Percentiles rank a stretch among this genome's conserved stretches.
Evolutionary conservation across 805 yeast genomes (phyloP).

Genomic region (Jamesozyma rosinii): DNA sequence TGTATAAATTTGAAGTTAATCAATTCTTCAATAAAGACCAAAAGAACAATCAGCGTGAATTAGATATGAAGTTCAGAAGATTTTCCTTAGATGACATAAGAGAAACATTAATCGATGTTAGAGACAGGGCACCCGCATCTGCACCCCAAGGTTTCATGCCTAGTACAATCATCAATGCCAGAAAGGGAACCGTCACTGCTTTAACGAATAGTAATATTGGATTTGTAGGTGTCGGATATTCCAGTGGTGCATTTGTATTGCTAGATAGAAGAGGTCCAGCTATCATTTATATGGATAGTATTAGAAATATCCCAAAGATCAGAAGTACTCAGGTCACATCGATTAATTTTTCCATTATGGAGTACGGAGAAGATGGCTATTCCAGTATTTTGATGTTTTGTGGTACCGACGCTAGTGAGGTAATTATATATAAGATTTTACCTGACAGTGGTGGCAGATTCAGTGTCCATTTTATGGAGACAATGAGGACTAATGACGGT

Average conservation of each 20-base stretch:
- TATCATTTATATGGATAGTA: slow-evolving; percentile 39
- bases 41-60: slow-evolving; percentile 6
- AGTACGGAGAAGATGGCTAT: slow-evolving; percentile 53
- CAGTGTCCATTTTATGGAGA: slow-evolving; percentile 42
- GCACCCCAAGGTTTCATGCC: slow-evolving; percentile 58
- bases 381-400: slow-evolving; percentile 64
- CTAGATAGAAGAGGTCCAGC: slow-evolving; percentile 79
- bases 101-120: slow-evolving; percentile 37
- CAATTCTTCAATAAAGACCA: slow-evolving; percentile 32
- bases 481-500: slow-evolving; percentile 39
- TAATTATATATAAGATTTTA: slow-evolving; percentile 52
- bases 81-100: slow-evolving; percentile 15
- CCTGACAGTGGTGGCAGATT: slow-evolving; percentile 59
- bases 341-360: slow-evolving; percentile 67
- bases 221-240: slow-evolving; percentile 72
- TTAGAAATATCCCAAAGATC: slow-evolving; percentile 19
- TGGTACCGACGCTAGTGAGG: slow-evolving; percentile 72
- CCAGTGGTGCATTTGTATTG: slow-evolving; percentile 62
- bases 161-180: slow-evolving; percentile 36
- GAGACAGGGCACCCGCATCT: slow-evolving; percentile 42
- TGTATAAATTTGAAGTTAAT: slow-evolving; percentile 62
- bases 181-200: slow-evolving; percentile 46
- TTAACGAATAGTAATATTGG: slow-evolving; percentile 67
- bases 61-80: slow-evolving; percentile 22
- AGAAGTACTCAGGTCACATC: slow-evolving; percentile 39